These are phyloP conservation scores for Ramaria sp. DNA, from an alignment of 768 basidiomycete genomes.

Conservation along the genomic window DNA sequence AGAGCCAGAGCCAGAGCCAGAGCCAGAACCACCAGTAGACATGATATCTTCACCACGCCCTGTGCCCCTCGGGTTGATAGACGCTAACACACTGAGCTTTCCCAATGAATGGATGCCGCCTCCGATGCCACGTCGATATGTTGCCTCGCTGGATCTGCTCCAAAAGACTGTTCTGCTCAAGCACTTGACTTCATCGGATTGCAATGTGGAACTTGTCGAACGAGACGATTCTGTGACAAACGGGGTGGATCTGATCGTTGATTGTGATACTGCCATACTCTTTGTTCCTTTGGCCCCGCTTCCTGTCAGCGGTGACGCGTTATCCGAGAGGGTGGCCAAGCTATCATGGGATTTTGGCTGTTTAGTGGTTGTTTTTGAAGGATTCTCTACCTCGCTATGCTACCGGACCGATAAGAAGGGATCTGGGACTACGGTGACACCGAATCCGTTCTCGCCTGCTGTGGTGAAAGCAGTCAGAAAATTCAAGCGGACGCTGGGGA, in stretches of 20 bases:
- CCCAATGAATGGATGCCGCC: constrained; percentile 24
- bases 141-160: constrained; percentile 56
- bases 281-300: constrained; percentile 36
- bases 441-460: constrained; percentile 51
- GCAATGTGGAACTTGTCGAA: constrained; percentile 50
- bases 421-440: constrained; percentile 1
- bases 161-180: constrained; percentile 56
- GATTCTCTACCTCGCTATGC: constrained; percentile 39
- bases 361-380: constrained; percentile 56
- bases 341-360: constrained; percentile 54
- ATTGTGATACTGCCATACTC: constrained; percentile 47
- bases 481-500: constrained; percentile 48
- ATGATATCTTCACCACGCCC: background rate
- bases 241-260: constrained; percentile 57
- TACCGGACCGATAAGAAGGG: constrained; percentile 17
- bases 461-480: constrained; percentile 61
- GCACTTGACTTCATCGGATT: constrained; percentile 32
- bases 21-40: background rate
- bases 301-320: constrained; percentile 35
- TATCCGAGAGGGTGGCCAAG: constrained; percentile 32
- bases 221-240: constrained; percentile 36
- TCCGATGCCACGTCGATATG: constrained; percentile 42
- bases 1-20: background rate
- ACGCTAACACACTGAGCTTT: constrained; percentile 33
- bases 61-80: constrained; percentile 20